Base-by-base conservation (phyloP, 192 early-diverging fungal species). In the Physocladia obscura region DNA sequence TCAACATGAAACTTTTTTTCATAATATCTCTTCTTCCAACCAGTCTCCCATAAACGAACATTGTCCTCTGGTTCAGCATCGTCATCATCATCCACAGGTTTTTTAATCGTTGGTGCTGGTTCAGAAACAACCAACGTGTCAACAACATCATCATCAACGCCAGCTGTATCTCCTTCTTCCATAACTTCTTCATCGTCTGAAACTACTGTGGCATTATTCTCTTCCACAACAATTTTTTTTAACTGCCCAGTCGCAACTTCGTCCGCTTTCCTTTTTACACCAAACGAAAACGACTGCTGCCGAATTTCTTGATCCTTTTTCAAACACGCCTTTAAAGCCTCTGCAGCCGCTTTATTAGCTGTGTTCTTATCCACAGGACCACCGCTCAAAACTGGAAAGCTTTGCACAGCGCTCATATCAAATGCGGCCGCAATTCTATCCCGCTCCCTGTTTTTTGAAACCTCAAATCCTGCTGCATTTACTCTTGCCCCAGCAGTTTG, bases 11-110 rank as follows among this genome's bases (percentile, higher is more conserved):
- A 81, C 57, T 91, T 90, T 58, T 81, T 79, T 31, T 90, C 81
- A 75, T 95, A 95, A 74, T 95, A 92, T 27, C 82, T 79, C 60
- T 86, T 86, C 64, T 92, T 92, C 88, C 89, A 92, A 17, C 89
- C 85, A 44, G 80, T 75, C 47, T 90, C 88, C 81, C 89, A 89
- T 73, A 91, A 77, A 63, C 87, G 84, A 27, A 90, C 84, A 71
- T 90, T 74, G 75, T 90, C 79, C 38, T 81, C 59, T 52, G 85
- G 77, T 21, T 81, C 78, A 37, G 65, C 81, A 2, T 84, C 82
- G 36, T 57, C 57, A 24, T 81, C 79, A 3, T 64, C 75, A 24
- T 74, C 87, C 38, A 11, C 67, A 30, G 40, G 70, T 70, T 69
- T 77, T 26, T 54, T 61, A 0, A 19, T 61, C 29, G 62, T 57